phyloP scores from a whole-genome alignment of 2,329 filamentous ascomycete genomes.

The Pseudogymnoascus sp. region DNA sequence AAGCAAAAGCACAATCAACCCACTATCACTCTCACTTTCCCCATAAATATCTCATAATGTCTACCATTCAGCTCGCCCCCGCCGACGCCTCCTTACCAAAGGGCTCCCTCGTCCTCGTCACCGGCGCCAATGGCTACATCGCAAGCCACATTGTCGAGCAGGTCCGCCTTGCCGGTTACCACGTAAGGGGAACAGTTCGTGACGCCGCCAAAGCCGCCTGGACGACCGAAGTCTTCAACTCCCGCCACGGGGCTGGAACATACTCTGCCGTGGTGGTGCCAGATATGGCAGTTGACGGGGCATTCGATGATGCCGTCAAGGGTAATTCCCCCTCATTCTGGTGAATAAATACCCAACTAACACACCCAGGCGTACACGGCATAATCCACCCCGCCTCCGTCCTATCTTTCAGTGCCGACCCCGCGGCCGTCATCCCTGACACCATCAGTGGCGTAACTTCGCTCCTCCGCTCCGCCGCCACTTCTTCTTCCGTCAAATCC shows the following conservation, averaged over 20 bases:
- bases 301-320: constrained; percentile 26
- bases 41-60: no score
- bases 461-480: background rate
- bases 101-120: constrained; percentile 35
- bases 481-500: constrained; percentile 30
- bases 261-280: constrained; percentile 32
- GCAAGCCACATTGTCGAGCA: constrained; percentile 34
- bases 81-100: constrained; percentile 16
- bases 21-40: no score
- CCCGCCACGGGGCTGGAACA: constrained; percentile 29
- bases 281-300: constrained; percentile 28
- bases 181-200: constrained; percentile 40
- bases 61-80: background rate
- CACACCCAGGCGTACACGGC: constrained; percentile 22
- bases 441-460: background rate
- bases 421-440: constrained; percentile 18
- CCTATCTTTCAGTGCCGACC: constrained; percentile 25
- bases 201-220: constrained; percentile 29
- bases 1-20: background rate
- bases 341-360: background rate
- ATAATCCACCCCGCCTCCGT: constrained; percentile 29
- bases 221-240: constrained; percentile 27
- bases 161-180: constrained; percentile 35
- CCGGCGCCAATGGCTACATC: constrained; percentile 37
- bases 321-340: constrained; percentile 10